These are phyloP conservation scores for Hyaloscypha variabilis DNA, from an alignment of 495 filamentous ascomycete species.

Conservation along the genomic window DNA sequence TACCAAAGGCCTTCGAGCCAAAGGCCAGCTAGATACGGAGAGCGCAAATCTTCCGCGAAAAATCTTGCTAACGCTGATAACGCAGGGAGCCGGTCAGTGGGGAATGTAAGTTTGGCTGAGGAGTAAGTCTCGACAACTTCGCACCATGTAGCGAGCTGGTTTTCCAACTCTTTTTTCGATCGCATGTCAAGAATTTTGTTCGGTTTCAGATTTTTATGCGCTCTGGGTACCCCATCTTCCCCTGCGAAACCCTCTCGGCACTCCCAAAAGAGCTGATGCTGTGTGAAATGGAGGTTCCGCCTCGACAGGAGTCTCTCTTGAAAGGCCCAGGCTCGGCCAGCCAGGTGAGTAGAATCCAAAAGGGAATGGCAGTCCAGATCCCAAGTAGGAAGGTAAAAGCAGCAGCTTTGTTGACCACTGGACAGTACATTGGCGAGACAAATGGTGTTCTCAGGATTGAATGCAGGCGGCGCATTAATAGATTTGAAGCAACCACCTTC, in stretches of 20 bases:
- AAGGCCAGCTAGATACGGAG: slow-evolving; percentile 1
- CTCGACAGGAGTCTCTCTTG: not conserved
- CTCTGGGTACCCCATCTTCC: not conserved
- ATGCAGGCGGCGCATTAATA: not conserved
- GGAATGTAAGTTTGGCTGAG: not conserved
- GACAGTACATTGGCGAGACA: not conserved
- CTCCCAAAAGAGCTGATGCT: slow-evolving; percentile 1
- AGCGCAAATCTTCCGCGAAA: not conserved
- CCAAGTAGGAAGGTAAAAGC: not conserved
- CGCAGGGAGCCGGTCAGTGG: not conserved
- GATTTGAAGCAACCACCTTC: not conserved
- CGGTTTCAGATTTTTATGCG: not conserved
- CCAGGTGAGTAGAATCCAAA: not conserved
- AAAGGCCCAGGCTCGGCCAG: not conserved
- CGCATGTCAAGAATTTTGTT: not conserved
- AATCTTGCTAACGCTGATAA: not conserved
- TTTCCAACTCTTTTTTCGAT: not conserved
- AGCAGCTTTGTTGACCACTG: not conserved
- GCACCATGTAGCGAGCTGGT: not conserved
- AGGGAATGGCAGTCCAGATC: too few species aligned
- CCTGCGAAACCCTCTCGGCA: not conserved
- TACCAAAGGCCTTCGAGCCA: slow-evolving; percentile 6
- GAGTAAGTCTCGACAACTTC: not conserved
- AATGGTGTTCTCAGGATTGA: not conserved
- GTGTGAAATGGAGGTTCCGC: slow-evolving; percentile 4